Conservation (phyloP, 805 yeast genomes). For the Naumovozyma castellii region DNA sequence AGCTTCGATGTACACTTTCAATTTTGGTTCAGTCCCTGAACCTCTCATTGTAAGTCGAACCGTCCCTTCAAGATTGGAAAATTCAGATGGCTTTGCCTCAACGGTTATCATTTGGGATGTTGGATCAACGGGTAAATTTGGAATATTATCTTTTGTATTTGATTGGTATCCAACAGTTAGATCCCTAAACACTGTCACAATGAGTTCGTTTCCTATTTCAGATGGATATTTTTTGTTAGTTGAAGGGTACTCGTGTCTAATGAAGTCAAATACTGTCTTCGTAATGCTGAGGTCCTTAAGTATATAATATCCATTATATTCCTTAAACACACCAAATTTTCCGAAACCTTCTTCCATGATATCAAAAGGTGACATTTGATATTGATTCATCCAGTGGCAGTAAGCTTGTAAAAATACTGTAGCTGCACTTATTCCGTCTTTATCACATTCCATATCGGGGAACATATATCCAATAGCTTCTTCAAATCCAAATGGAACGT, state of each 20-base stretch:
- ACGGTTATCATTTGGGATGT: slow-evolving; percentile 83
- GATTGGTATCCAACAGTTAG: slow-evolving; percentile 77
- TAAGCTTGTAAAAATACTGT: slow-evolving; percentile 65
- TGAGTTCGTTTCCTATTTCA: slow-evolving; percentile 43
- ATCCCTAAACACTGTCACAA: slow-evolving; percentile 67
- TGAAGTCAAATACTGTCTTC: slow-evolving; percentile 43
- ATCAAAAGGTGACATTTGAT: slow-evolving; percentile 31
- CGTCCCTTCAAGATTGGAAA: slow-evolving; percentile 21
- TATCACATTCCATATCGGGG: slow-evolving; percentile 63
- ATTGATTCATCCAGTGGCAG: slow-evolving; percentile 37
- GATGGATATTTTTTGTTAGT: slow-evolving; percentile 33
- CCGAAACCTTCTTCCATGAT: slow-evolving; percentile 49
- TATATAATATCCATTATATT: slow-evolving; percentile 77
- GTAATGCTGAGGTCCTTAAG: slow-evolving; percentile 48
- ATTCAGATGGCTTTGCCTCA: slow-evolving; percentile 27
- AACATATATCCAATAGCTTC: slow-evolving; percentile 97
- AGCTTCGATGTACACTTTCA: slow-evolving; percentile 87
- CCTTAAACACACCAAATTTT: slow-evolving; percentile 72
- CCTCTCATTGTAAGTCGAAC: slow-evolving; percentile 83
- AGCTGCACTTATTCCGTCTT: slow-evolving; percentile 85
- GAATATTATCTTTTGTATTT: slow-evolving; percentile 44
- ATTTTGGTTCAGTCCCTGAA: slow-evolving; percentile 93
- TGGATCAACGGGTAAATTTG: slow-evolving; percentile 61
- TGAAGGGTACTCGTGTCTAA: slow-evolving; percentile 33
- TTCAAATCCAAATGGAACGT: slow-evolving; percentile 84